Base-by-base conservation (phyloP, 2,329 filamentous ascomycete species). In the Aspergillus ochraceus region DNA sequence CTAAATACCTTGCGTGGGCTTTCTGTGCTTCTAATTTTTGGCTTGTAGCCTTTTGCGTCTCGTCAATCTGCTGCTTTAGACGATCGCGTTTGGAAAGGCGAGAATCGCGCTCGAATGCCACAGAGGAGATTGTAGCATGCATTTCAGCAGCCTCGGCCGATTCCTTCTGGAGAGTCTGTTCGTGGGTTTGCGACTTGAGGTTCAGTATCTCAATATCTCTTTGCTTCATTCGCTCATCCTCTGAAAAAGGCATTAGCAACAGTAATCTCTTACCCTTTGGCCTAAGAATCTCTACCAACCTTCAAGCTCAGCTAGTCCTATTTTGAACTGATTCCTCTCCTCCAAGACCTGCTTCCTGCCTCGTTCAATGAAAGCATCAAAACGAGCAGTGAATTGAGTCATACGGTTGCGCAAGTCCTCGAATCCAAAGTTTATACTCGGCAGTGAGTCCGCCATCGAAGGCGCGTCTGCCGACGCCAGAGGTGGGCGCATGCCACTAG, bases 351-450 rank as follows among this genome's bases (percentile, higher is more conserved):
- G 87, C 76, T 96, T 96, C 53, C 94, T 86, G 0, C 93, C 92
- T 64, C 91, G 88, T 71, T 97, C 94, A 64, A 99, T 97, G 69
- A 97, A 98, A 0, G 88, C 88, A 73, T 99, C 95, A 69, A 99
- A 99, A 68, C 87, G 90, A 9, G 87, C 84, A 0, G 90, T 97
- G 75, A 99, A 99, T 64, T 90, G 91, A 56, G 89, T 85, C 95
- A 99, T 98, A 77, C 92, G 90, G 71, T 94, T 92, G 77, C 94
- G 93, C 72, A 99, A 79, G 68, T 97, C 92, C 69, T 98, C 93
- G 76, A 98, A 98, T 60, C 92, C 92, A 76, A 99, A 98, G 77
- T 97, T 92, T 76, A 96, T 90, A 74, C 85, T 91, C 39, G 95
- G 95, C 9, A 99, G 86, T 51, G 83, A 83, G 71, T 88, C 85